These are phyloP conservation scores for Trichocladium uniseriatum DNA, from an alignment of 495 filamentous ascomycete species.

Conservation along the genomic window DNA sequence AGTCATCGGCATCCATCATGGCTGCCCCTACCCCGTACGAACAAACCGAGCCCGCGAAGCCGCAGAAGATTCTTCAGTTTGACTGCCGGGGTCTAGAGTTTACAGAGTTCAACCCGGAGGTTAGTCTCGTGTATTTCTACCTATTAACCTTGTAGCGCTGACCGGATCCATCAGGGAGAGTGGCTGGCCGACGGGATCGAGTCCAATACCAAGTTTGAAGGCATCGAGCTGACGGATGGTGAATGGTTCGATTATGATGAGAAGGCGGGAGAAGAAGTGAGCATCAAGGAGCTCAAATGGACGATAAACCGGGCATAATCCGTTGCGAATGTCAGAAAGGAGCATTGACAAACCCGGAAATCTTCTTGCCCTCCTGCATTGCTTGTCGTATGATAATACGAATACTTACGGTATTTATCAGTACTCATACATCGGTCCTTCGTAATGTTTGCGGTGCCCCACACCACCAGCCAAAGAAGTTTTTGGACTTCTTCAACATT, in stretches of 20 bases:
- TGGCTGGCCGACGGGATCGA: slow-evolving; percentile 80
- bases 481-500: not conserved
- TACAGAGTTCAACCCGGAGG: slow-evolving; percentile 77
- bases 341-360: too few species aligned
- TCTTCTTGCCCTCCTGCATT: too few species aligned
- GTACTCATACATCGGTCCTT: not conserved
- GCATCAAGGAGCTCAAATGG: slow-evolving; percentile 89
- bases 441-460: too few species aligned
- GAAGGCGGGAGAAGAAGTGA: slow-evolving; percentile 50
- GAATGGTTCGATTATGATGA: slow-evolving; percentile 59
- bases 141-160: not conserved
- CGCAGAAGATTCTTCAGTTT: slow-evolving; percentile 71
- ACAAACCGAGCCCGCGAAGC: slow-evolving; percentile 56
- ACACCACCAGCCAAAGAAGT: not conserved
- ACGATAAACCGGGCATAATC: slow-evolving; percentile 58
- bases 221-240: slow-evolving; percentile 72
- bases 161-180: slow-evolving; percentile 51
- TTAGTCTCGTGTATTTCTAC: slow-evolving; percentile 27
- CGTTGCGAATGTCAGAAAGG: not conserved
- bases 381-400: too few species aligned
- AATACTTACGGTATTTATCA: too few species aligned
- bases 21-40: slow-evolving; percentile 60
- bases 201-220: slow-evolving; percentile 65
- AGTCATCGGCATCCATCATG: slow-evolving; percentile 58
- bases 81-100: slow-evolving; percentile 95